Base-by-base conservation (phyloP, 208 protist genomes). In the Leishmania braziliensis region DNA sequence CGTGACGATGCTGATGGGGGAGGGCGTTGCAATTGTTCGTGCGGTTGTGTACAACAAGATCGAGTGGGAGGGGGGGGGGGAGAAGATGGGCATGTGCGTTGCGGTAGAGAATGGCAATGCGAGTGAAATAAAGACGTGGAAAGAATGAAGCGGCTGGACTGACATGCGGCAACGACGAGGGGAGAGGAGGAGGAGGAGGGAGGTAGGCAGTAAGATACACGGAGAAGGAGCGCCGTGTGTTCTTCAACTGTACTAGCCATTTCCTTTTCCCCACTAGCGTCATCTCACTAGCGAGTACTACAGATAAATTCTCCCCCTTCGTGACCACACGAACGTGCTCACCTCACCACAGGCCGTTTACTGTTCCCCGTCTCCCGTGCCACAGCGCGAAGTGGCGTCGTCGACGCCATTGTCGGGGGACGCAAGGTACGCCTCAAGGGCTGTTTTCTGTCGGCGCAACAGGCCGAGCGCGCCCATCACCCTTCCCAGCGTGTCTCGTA, bases 381-480 rank as follows among this genome's bases (percentile, higher is more conserved):
- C 18, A 76, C 72, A 20, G 14, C 23, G 46, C 63, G 10, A 53
- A 79, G 36, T 56, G 50, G 43, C 60, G 51, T 26, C 36, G 72
- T 29, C 51, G 51, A 63, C 29, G 72, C 65, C 18, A 76, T 29
- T 29, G 20, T 53, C 69, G 39, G 46, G 69, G 43, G 68, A 58
- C 20, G 75, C 69, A 3, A 87, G 75, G 20, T 78, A 26, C 56
- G 51, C 58, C 23, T 87, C 79, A 33, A 87, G 69, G 16, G 70
- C 33, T 12, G 36, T 66, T n/a, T 76, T 73, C 29, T 54, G 76
- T 46, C 23, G 46, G 16, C 71, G 63, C 62, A 81, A 68, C 26
- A 68, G 36, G 23, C 60, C 48, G 29, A 83, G 78, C 5, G 48
- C 68, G 18, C n/a, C 20, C 58, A 23, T 50, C 29, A 69, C 60